Conservation (phyloP, 768 basidiomycete genomes). For the Macrocybe gigantea region DNA sequence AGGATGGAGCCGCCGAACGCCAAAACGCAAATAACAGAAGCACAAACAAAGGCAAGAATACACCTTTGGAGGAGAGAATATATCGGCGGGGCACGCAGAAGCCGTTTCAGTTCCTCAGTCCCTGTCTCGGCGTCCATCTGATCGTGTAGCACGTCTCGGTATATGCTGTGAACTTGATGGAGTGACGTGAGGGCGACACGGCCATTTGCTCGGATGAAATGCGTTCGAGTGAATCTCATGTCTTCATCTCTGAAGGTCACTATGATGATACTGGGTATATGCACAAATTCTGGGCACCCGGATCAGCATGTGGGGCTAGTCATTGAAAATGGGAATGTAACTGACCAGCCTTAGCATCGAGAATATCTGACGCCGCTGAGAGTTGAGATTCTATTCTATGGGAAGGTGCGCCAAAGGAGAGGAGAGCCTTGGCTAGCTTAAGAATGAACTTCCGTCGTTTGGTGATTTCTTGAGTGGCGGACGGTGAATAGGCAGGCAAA, state of each 20-base stretch:
- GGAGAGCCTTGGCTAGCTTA: constrained; percentile 79
- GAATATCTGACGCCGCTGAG: constrained; percentile 67
- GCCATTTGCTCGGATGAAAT: constrained; percentile 80
- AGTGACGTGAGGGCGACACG: constrained; percentile 79
- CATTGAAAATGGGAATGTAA: background rate
- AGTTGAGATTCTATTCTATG: constrained; percentile 91
- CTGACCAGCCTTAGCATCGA: constrained; percentile 66
- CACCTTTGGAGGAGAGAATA: constrained; percentile 68
- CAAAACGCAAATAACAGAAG: constrained; percentile 76
- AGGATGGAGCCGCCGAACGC: constrained; percentile 77
- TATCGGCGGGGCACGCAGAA: constrained; percentile 60
- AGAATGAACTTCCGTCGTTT: constrained; percentile 70
- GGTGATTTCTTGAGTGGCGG: constrained; percentile 29
- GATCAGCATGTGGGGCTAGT: background rate
- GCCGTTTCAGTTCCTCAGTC: constrained; percentile 54
- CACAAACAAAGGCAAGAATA: constrained; percentile 68
- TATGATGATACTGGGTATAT: constrained; percentile 73
- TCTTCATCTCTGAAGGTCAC: constrained; percentile 78
- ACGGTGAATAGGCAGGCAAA: no score
- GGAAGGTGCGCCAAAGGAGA: constrained; percentile 92
- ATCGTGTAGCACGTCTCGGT: constrained; percentile 84
- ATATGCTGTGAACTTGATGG: constrained; percentile 77
- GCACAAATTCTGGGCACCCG: constrained; percentile 59
- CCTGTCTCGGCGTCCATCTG: constrained; percentile 70
- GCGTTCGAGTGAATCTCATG: constrained; percentile 64